A percentile compares a stretch with the other conserved stretches of the same genome.
Evolutionary conservation across 495 filamentous ascomycete genomes (phyloP).

Genomic region (Umbilicaria muhlenbergii): DNA sequence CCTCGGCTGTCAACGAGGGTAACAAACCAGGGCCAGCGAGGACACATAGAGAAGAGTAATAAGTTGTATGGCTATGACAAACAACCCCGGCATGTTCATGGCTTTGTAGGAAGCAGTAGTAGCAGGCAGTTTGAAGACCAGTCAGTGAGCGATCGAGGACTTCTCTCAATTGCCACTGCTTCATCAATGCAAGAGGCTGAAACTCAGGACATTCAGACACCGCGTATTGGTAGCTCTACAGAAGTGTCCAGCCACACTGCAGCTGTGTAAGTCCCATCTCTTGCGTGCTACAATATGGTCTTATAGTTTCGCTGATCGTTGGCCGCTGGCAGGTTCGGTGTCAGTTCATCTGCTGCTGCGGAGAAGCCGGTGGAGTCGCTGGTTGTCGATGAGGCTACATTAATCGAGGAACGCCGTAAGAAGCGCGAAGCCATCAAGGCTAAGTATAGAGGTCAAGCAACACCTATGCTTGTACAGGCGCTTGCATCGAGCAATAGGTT

Average conservation of each 20-base stretch:
- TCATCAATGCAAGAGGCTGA: conserved; percentile 48
- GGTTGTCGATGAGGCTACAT: conserved; percentile 53
- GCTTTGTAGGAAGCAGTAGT: conserved; percentile 12
- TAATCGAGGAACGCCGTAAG: conserved; percentile 75
- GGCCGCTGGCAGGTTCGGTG: conserved; percentile 3
- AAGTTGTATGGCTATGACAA: background rate
- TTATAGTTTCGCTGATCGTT: background rate
- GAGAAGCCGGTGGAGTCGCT: conserved; percentile 23
- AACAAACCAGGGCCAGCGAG: background rate
- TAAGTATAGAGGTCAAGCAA: conserved; percentile 58
- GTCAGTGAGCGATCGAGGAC: conserved; percentile 54
- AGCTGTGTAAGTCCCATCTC: conserved; percentile 28
- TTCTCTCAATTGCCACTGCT: conserved; percentile 36
- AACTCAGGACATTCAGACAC: conserved; percentile 44
- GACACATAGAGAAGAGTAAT: background rate
- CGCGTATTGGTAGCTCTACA: conserved; percentile 24
- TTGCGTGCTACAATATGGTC: background rate
- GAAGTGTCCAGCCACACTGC: conserved; percentile 6
- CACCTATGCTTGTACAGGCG: conserved; percentile 63
- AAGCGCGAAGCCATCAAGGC: conserved; percentile 79
- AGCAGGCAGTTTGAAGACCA: conserved; percentile 34
- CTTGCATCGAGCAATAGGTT: conserved; percentile 46
- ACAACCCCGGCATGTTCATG: conserved; percentile 1
- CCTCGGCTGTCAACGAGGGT: background rate
- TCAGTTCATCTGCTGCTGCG: conserved; percentile 1